phyloP scores from a whole-genome alignment of 2,329 filamentous ascomycete genomes.

The Cadophora malorum region DNA sequence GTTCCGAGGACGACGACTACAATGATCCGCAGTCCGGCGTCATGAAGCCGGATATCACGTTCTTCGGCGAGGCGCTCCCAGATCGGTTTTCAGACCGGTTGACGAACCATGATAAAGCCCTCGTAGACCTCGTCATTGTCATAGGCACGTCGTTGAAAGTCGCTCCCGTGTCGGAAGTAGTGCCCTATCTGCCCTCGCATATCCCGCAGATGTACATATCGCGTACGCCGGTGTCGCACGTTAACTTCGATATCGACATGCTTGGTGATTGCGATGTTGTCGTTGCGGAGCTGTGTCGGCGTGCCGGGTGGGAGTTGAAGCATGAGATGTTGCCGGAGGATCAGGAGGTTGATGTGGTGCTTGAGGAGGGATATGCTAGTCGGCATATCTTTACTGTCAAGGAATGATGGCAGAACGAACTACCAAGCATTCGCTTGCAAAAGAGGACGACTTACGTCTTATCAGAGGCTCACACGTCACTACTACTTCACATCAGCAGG shows the following conservation, averaged over 20 bases:
- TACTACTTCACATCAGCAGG: not conserved
- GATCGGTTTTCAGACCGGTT: slow-evolving; percentile 82
- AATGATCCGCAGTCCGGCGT: slow-evolving; percentile 73
- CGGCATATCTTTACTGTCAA: slow-evolving; percentile 51
- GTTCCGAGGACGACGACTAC: slow-evolving; percentile 55
- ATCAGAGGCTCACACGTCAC: not conserved
- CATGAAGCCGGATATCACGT: slow-evolving; percentile 98
- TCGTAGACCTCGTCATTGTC: slow-evolving; percentile 88
- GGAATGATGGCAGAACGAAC: slow-evolving; percentile 11
- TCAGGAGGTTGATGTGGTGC: slow-evolving; percentile 64
- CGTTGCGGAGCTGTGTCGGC: slow-evolving; percentile 82
- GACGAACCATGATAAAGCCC: slow-evolving; percentile 78
- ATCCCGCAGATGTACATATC: slow-evolving; percentile 93
- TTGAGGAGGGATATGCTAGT: slow-evolving; percentile 54
- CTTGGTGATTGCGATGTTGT: slow-evolving; percentile 95
- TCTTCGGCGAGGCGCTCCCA: slow-evolving; percentile 92
- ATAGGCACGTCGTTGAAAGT: slow-evolving; percentile 97
- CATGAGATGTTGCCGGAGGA: slow-evolving; percentile 83
- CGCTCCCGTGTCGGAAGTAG: slow-evolving; percentile 91
- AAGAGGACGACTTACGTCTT: not conserved
- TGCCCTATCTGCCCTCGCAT: slow-evolving; percentile 76
- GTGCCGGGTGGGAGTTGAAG: slow-evolving; percentile 78
- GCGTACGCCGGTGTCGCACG: slow-evolving; percentile 81
- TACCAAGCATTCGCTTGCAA: not conserved
- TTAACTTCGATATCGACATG: slow-evolving; percentile 95